Conservation (phyloP, 805 yeast genomes). For the Spathaspora arborariae region DNA sequence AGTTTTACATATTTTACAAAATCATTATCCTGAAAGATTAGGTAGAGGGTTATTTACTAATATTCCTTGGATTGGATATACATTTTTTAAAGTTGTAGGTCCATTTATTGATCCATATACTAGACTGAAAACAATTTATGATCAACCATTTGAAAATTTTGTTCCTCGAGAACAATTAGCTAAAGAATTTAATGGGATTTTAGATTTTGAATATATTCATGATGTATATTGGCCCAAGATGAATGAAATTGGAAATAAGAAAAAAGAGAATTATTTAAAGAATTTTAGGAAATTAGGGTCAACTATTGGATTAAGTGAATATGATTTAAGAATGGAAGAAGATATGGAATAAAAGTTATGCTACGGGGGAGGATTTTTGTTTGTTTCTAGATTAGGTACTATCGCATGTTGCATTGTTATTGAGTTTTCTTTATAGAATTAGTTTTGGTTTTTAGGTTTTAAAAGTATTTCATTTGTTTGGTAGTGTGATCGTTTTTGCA, state of each 20-base stretch:
- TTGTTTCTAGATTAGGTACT: too few relatives aligned
- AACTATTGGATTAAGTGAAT: slow-evolving; percentile 52
- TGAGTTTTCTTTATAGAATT: neutral
- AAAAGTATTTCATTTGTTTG: neutral
- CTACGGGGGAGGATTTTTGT: too few relatives aligned
- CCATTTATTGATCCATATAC: slow-evolving; percentile 61
- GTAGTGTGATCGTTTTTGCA: neutral
- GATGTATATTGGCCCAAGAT: slow-evolving; percentile 52
- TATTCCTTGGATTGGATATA: slow-evolving; percentile 55
- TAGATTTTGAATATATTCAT: slow-evolving; percentile 51
- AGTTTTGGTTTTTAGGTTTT: neutral
- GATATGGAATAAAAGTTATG: too few relatives aligned
- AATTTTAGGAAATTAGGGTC: slow-evolving; percentile 45
- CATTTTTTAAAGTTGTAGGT: slow-evolving; percentile 52
- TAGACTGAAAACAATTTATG: slow-evolving; percentile 53
- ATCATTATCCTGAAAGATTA: slow-evolving; percentile 57
- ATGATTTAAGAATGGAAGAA: slow-evolving; percentile 37
- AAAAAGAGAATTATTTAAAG: slow-evolving; percentile 27
- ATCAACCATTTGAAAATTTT: slow-evolving; percentile 52
- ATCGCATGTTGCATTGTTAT: too few relatives aligned
- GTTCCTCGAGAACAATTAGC: slow-evolving; percentile 53
- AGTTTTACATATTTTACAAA: slow-evolving; percentile 48
- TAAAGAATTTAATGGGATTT: slow-evolving; percentile 44
- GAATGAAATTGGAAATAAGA: slow-evolving; percentile 38
- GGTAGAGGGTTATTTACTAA: slow-evolving; percentile 52